Evolutionary conservation across 176 grass and related monocot genomes (phyloP), one percentile per base, ranked within the genome.

Genomic region (Paspalum vaginatum): DNA sequence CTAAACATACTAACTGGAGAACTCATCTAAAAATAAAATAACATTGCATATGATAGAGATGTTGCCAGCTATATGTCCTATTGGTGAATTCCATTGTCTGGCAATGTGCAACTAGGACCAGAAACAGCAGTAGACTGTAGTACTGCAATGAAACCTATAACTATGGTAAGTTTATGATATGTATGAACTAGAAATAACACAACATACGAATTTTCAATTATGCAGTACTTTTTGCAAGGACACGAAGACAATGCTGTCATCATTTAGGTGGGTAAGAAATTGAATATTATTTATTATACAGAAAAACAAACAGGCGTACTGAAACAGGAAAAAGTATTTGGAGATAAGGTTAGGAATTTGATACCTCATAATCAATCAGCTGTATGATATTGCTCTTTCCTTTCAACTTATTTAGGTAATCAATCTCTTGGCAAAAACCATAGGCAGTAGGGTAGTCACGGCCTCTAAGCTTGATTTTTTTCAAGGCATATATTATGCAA

Each of bases 401-500:
- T 85, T 98, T 98, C 71, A 98, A 75, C 76, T 85, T 92, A 61
- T 98, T 98, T 59, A 98, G 69, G 84, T 95, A 98, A 39, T 86
- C 86, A 37, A 98, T 98, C 81, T 98, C 95, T 85, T 98, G 95
- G 66, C 88, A 98, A 87, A 98, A 98, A 4, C 92, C 90, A 81
- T 91, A 85, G 1, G 95, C 92, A 64, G 95, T 98, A 43, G 89
- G 90, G 81, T 98, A 98, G 69, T 98, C 95, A 76, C 95, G 88
- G 7, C 95, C 90, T 87, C 59, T 98, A n/a, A 98, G 89, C 65
- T 94, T 98, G 75, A 98, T 98, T 61, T 98, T 98, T 79, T 98
- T 98, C 78, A 98, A 75, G 65, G 95, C 95, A 75, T 91, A 91
- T 87, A 98, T 98, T 53, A 53, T 85, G 74, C 90, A 87, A 65